Conservation (phyloP, 352 stramenopile species). For the Pythium oligandrum region DNA sequence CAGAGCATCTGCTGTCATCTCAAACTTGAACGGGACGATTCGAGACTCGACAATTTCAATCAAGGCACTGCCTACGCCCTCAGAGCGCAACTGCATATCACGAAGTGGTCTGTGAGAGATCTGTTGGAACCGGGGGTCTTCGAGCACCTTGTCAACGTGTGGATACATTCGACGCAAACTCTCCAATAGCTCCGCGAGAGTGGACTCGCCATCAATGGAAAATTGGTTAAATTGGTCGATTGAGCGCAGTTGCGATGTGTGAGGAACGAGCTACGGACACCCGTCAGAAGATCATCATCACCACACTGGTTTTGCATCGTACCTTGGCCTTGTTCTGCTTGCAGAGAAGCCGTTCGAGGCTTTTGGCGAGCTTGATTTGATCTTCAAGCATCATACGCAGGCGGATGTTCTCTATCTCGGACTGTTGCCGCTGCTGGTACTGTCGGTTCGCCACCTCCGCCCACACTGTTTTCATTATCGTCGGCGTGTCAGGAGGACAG, state of each 20-base stretch:
- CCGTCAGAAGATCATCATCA: too few relatives aligned
- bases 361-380: conserved; percentile 20
- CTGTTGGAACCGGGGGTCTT: too few relatives aligned
- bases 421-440: conserved; percentile 6
- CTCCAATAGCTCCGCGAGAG: too few relatives aligned
- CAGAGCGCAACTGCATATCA: conserved; percentile 5
- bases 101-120: conserved; percentile 4
- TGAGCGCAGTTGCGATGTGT: neutral
- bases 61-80: conserved; percentile 8
- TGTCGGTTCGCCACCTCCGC: conserved; percentile 4
- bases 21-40: conserved; percentile 4
- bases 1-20: conserved; percentile 1
- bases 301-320: neutral
- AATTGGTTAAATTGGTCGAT: too few relatives aligned
- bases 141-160: too few relatives aligned
- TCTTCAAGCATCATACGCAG: conserved; percentile 18
- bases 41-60: conserved; percentile 5
- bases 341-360: neutral
- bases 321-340: neutral
- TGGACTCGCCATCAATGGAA: too few relatives aligned
- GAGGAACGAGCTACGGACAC: neutral
- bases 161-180: too few relatives aligned
- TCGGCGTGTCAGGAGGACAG: conserved; percentile 1
- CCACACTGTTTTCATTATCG: conserved; percentile 1
- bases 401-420: conserved; percentile 22